Conservation (phyloP, 306 rosid genomes). For the Trichosanthes truncata region DNA sequence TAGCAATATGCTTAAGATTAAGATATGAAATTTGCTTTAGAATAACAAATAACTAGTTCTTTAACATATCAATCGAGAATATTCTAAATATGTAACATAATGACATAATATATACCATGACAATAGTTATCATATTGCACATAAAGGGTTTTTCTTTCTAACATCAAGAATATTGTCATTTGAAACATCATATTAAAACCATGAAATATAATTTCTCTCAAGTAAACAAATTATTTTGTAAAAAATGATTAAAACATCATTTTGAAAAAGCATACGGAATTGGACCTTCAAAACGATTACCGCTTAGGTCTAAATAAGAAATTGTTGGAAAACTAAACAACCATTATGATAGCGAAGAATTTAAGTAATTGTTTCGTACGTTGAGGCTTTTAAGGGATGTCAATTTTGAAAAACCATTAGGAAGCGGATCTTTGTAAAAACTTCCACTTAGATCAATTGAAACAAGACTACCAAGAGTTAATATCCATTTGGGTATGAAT, state of each 20-base stretch:
- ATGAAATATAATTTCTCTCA: not conserved
- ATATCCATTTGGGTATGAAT: no score
- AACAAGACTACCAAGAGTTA: no score
- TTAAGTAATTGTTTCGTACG: no score
- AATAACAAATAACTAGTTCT: not conserved
- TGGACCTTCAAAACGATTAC: no score
- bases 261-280: no score
- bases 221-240: not conserved
- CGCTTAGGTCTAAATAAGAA: not conserved
- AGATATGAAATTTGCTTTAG: not conserved
- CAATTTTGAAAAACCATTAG: no score
- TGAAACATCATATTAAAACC: not conserved
- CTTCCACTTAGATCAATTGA: no score
- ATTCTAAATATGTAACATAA: not conserved
- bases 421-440: no score
- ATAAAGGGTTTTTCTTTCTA: not conserved
- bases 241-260: no score
- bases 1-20: not conserved
- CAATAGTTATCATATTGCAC: not conserved
- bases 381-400: no score
- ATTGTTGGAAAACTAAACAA: no score
- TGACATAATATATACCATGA: not conserved
- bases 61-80: not conserved
- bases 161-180: not conserved
- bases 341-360: no score